Base-by-base conservation (phyloP, 257 asterid species). In the Plectranthus barbatus region DNA sequence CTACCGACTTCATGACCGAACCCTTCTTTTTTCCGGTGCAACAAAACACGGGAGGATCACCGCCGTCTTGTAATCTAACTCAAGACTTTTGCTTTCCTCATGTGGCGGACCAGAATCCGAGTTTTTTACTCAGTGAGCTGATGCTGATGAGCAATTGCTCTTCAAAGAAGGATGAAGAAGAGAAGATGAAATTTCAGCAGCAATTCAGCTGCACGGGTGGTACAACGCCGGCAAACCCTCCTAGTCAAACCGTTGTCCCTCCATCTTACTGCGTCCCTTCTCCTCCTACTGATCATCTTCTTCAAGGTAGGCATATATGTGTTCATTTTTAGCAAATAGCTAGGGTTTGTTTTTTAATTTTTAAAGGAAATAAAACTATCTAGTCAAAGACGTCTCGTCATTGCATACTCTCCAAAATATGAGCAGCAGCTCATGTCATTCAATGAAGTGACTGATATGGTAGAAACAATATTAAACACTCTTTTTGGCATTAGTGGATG, bases 61-160 rank as follows among this genome's bases (percentile, higher is more conserved):
- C 31, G 12, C 1, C 70, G 12, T 7, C 67, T 17, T 58, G 62
- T 4, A 36, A 53, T 50, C 21, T 81, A 6, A 61, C 80, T 19
- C 90, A 68, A 42, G 92, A 87, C 68, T 69, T 80, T 72, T 72
- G 78, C 67, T 83, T 87, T 7, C 73, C 89, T 2, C 83, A 79
- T 44, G 76, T 72, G 62, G 42, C 44, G 67, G 51, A 1, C 14
- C 34, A 33, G 66, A 72, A 78, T 49, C 60, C 82, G 9, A 67
- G 64, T 26, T 74, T 76, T 11, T 56, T 82, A 0, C 68, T 83
- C 0, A 79, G 81, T 65, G 95, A 84, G 24, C 72, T 84, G 42
- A 75, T 81, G 88, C 68, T 77, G 63, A 80, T 79, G 86, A 76
- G 75, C 56, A 68, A 74, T 20, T 70, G 75, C 62, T 68, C 79